A percentile compares a stretch with the other conserved stretches of the same genome.
Conservation (phyloP, 2,329 filamentous ascomycete genomes). For the Sordariomycetes sp. region DNA sequence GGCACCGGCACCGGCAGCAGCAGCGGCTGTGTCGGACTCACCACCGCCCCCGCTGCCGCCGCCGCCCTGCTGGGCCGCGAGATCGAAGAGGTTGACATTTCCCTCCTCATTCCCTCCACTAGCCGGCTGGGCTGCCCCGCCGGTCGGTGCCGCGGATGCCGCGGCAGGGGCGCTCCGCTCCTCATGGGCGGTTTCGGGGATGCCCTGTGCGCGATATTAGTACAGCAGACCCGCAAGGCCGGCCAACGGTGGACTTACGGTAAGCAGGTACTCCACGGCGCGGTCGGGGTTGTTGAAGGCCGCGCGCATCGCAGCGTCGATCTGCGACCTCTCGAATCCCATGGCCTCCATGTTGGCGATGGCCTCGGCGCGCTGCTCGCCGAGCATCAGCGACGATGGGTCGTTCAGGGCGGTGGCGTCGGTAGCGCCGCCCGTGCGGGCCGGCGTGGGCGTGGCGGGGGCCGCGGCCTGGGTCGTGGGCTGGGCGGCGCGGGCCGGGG, state of each 20-base stretch:
- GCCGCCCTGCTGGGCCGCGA: slow-evolving; percentile 61
- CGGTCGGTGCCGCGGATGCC: slow-evolving; percentile 24
- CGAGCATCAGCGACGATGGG: slow-evolving; percentile 76
- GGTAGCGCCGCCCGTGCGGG: slow-evolving; percentile 32
- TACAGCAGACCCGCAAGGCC: background rate
- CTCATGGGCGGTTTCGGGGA: slow-evolving; percentile 70
- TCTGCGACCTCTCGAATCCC: slow-evolving; percentile 83
- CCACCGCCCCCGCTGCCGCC: slow-evolving; percentile 28
- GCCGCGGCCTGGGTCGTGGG: slow-evolving; percentile 25
- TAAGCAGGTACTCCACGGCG: slow-evolving; percentile 91
- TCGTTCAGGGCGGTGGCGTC: slow-evolving; percentile 43
- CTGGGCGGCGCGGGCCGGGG: slow-evolving; percentile 37
- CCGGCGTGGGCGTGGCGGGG: slow-evolving; percentile 44
- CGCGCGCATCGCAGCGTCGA: slow-evolving; percentile 89
- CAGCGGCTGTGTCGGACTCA: slow-evolving; percentile 23
- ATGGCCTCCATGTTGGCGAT: slow-evolving; percentile 93
- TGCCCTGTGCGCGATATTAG: slow-evolving; percentile 48
- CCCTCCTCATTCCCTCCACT: slow-evolving; percentile 48
- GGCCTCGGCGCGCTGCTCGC: slow-evolving; percentile 68
- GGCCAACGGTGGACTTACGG: slow-evolving; percentile 36
- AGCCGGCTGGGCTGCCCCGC: slow-evolving; percentile 25
- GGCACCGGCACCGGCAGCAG: slow-evolving; percentile 37
- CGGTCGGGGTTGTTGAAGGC: slow-evolving; percentile 96
- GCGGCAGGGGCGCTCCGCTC: slow-evolving; percentile 31
- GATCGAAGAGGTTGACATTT: slow-evolving; percentile 82